Percentiles rank a stretch among this genome's conserved stretches.
Conservation (phyloP, 805 yeast genomes). For the Pichia kluyveri region DNA sequence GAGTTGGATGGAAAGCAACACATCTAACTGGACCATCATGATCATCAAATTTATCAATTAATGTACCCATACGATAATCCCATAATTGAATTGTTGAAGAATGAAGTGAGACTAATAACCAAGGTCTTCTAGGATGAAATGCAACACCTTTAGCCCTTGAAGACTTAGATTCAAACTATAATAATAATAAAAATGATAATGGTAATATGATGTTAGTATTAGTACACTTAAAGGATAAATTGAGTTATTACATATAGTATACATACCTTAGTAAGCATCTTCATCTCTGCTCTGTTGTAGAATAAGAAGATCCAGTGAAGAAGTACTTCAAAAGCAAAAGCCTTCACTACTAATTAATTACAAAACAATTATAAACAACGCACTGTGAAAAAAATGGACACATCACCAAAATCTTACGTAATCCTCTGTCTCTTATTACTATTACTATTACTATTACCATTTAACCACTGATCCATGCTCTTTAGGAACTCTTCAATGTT, state of each 20-base stretch:
- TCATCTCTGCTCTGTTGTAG: constrained; percentile 40
- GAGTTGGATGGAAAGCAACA: constrained; percentile 95
- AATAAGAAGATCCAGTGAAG: too few species aligned
- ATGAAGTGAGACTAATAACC: constrained; percentile 92
- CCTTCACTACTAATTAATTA: neutral
- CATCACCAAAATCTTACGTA: too few species aligned
- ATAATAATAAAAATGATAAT: neutral
- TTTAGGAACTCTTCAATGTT: constrained; percentile 3
- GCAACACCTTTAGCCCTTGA: constrained; percentile 94
- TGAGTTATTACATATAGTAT: neutral
- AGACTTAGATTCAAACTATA: constrained; percentile 64
- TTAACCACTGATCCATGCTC: neutral
- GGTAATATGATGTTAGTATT: neutral
- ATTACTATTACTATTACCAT: too few species aligned
- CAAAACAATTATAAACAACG: neutral
- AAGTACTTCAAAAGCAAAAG: too few species aligned
- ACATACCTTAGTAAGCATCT: constrained; percentile 30
- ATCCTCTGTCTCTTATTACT: too few species aligned
- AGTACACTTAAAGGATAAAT: too few species aligned
- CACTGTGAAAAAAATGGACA: too few species aligned
- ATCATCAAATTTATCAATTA: constrained; percentile 93
- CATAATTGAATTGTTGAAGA: constrained; percentile 98
- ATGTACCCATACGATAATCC: constrained; percentile 99
- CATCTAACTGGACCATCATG: constrained; percentile 98
- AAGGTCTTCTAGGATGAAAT: constrained; percentile 94